phyloP scores from a whole-genome alignment of 768 basidiomycete genomes.

The Leccinum fibrillosum region DNA sequence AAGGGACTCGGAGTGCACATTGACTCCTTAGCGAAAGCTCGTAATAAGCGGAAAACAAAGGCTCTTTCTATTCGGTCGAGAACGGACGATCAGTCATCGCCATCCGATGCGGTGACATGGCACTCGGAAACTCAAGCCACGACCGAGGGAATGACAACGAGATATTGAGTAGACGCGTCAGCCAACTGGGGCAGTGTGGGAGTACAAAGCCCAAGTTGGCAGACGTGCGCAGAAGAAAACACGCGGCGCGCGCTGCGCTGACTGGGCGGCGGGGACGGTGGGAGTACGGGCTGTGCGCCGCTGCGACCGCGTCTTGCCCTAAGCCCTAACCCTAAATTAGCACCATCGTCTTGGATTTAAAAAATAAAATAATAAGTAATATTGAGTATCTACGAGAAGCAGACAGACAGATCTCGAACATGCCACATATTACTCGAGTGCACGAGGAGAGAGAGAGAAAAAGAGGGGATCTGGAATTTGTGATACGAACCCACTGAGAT shows the following conservation, averaged over 20 bases:
- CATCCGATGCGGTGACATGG: neutral
- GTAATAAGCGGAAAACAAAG: conserved; percentile 8
- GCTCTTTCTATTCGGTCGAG: neutral
- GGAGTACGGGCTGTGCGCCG: conserved; percentile 14
- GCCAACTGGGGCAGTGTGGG: neutral
- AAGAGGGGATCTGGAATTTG: conserved; percentile 1
- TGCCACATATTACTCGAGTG: neutral
- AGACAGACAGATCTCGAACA: conserved; percentile 11
- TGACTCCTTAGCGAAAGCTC: neutral
- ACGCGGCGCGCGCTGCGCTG: conserved; percentile 15
- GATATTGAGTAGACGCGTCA: neutral
- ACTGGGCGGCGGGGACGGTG: conserved; percentile 8
- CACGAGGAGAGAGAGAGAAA: conserved; percentile 2
- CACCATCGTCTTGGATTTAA: neutral
- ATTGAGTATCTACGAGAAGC: neutral
- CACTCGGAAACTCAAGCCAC: neutral
- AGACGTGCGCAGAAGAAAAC: conserved; percentile 14
- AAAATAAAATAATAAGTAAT: neutral
- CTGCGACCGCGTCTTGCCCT: conserved; percentile 16
- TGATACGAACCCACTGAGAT: conserved; percentile 2
- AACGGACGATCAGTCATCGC: neutral
- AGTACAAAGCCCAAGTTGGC: neutral
- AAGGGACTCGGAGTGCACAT: neutral
- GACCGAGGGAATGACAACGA: neutral
- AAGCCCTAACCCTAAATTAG: conserved; percentile 30